Evolutionary conservation across 78 protist genomes (phyloP).

Genomic region (Monocercomonoides exilis): DNA sequence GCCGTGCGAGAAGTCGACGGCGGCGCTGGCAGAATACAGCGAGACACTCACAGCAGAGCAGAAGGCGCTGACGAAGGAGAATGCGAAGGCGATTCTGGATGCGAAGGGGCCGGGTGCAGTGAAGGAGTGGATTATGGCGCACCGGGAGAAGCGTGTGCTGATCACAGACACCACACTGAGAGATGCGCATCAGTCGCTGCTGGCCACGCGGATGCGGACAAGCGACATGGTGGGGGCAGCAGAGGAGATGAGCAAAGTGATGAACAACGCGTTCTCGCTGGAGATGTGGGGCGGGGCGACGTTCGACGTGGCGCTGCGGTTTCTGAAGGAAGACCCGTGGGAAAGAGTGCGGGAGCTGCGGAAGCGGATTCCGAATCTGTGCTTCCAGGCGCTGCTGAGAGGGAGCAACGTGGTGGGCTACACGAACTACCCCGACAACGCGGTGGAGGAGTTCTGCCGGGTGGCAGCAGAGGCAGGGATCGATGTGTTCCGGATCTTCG

Average conservation of each 20-base stretch:
- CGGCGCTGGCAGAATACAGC: neutral
- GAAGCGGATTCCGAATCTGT: conserved; percentile 29
- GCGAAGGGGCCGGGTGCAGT: neutral
- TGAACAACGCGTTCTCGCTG: conserved; percentile 22
- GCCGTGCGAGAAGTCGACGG: no score
- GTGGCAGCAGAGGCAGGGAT: conserved; percentile 40
- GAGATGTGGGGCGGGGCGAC: conserved; percentile 88
- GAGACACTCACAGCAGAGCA: neutral
- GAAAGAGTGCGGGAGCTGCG: conserved; percentile 58
- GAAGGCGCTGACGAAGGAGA: neutral
- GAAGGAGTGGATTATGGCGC: neutral
- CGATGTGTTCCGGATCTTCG: conserved; percentile 83
- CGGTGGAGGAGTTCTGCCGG: conserved; percentile 49
- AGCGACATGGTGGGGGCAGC: conserved; percentile 48
- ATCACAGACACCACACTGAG: conserved; percentile 74
- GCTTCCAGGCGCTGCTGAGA: conserved; percentile 39
- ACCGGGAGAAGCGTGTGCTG: conserved; percentile 15
- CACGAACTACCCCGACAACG: conserved; percentile 79
- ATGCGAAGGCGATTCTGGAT: conserved; percentile 17
- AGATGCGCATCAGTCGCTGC: conserved; percentile 76
- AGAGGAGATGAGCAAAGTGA: conserved; percentile 27
- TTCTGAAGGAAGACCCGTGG: conserved; percentile 69
- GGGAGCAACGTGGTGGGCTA: conserved; percentile 83
- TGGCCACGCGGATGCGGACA: conserved; percentile 77
- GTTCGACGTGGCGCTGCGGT: conserved; percentile 72